Percentiles rank a stretch among this genome's conserved stretches.
phyloP scores from a whole-genome alignment of 768 basidiomycete genomes.

The Mycena crocata region DNA sequence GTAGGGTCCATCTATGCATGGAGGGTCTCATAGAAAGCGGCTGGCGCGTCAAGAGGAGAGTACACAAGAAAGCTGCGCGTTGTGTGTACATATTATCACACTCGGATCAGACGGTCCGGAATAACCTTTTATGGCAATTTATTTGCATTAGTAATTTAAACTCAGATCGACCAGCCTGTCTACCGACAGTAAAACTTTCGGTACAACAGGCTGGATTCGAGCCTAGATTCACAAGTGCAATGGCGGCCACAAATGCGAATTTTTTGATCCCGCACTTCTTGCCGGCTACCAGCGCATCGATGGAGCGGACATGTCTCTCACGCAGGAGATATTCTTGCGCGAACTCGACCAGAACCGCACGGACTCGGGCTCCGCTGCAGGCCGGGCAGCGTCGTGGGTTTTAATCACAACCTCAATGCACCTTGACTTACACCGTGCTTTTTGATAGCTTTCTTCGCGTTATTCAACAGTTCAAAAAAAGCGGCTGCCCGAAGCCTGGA shows the following conservation, averaged over 20 bases:
- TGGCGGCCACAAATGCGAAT: background rate
- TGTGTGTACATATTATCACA: too few relatives aligned
- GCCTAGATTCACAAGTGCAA: too few relatives aligned
- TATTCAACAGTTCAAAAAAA: background rate
- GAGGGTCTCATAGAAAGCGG: too few relatives aligned
- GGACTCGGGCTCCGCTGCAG: background rate
- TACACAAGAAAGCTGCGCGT: too few relatives aligned
- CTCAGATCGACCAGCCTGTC: too few relatives aligned
- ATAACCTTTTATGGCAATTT: too few relatives aligned
- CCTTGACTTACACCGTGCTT: background rate
- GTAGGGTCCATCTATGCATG: too few relatives aligned
- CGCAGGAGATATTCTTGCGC: background rate
- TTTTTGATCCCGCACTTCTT: constrained; percentile 5
- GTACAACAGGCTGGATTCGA: too few relatives aligned
- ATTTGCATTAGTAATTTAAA: too few relatives aligned
- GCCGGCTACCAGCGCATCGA: background rate
- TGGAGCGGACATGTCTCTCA: background rate
- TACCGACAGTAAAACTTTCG: too few relatives aligned
- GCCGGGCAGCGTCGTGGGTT: background rate
- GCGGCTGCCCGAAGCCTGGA: background rate
- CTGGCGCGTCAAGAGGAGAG: too few relatives aligned
- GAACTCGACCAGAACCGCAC: background rate
- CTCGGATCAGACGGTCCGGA: too few relatives aligned
- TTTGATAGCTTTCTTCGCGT: background rate
- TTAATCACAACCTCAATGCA: background rate